Base-by-base conservation (phyloP, 75 land plant species). In the Gnetum montanum region DNA sequence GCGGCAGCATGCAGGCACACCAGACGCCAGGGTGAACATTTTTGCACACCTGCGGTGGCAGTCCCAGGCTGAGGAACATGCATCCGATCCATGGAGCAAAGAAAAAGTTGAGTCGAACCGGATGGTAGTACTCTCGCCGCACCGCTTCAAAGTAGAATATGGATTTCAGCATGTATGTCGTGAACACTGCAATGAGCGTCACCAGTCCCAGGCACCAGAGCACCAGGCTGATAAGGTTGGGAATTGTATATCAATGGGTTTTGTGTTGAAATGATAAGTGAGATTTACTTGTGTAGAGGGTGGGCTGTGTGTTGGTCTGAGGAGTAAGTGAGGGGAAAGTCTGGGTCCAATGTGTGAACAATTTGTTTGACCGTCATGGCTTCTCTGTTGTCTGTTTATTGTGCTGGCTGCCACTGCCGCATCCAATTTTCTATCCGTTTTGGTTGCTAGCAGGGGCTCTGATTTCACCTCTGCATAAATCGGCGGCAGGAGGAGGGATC, bases 121-220 rank as follows among this genome's bases (percentile, higher is more conserved):
- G 93, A 43, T 83, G 87, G 57, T 74, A 72, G 54, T 72, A 88
- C 59, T 88, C 93, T 7, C 87, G 75, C 5, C 79, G 67, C 44
- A 88, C 87, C 0, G 84, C 93, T 64, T 83, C 93, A 57, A 88
- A 88, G 83, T 73, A 88, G 34, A 83, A 51, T 16, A 83, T 71
- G 41, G 67, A 37, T 57, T 88, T 88, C 31, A 76, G 57, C 22
- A 49, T 20, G 64, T 88, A 88, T 20, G 61, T 71, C 53, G 36
- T n/a, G 8, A 66, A 41, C 11, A 77, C 35, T 6, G 63, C 53
- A 45, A 37, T 50, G 0, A 73, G 36, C 2, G 70, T 54, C 33
- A 65, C 68, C 34, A 77, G 16, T 8, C 85, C 65, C 37, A 80
- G 35, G 64, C 61, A 71, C 93, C 93, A 88, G 0, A 88, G 65